Evolutionary conservation across 805 yeast species (phyloP).

Genomic region (Spathaspora hagerdaliae): DNA sequence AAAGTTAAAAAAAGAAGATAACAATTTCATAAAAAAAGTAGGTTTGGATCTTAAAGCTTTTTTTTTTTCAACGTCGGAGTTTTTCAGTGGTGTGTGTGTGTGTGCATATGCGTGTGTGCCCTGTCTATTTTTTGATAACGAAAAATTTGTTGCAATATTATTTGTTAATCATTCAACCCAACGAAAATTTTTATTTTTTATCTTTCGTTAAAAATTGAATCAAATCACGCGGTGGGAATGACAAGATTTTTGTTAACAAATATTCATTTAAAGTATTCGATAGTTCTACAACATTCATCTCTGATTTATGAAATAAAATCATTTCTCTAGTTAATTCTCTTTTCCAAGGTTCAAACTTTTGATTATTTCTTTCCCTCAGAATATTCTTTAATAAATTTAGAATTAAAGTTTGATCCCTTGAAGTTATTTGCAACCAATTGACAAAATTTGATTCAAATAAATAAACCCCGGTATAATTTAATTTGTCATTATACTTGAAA

Average conservation of each 20-base stretch:
- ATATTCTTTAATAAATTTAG: slow-evolving; percentile 9
- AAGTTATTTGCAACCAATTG: slow-evolving; percentile 15
- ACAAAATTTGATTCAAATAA: slow-evolving; percentile 35
- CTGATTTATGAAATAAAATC: slow-evolving; percentile 49
- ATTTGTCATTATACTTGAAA: slow-evolving; percentile 14
- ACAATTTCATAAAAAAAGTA: no score
- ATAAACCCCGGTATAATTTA: slow-evolving; percentile 37
- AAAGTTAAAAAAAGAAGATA: neutral
- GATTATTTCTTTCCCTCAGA: neutral
- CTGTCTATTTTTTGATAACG: no score
- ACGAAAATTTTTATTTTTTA: no score
- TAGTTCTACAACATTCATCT: slow-evolving; percentile 41
- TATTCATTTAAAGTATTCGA: neutral
- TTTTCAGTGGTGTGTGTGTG: neutral
- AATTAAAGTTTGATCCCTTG: slow-evolving; percentile 18
- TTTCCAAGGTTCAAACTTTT: neutral
- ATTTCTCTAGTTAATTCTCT: slow-evolving; percentile 54
- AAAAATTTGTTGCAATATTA: no score
- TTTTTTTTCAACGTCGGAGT: neutral
- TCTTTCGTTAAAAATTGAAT: no score
- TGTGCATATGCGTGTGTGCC: no score
- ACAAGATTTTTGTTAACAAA: no score
- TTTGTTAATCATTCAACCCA: no score
- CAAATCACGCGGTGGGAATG: neutral
- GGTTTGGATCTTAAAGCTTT: neutral